A percentile compares a stretch with the other conserved stretches of the same genome.
Conservation (phyloP, 1,284 basidiomycete genomes). For the Coniferiporia weirii region DNA sequence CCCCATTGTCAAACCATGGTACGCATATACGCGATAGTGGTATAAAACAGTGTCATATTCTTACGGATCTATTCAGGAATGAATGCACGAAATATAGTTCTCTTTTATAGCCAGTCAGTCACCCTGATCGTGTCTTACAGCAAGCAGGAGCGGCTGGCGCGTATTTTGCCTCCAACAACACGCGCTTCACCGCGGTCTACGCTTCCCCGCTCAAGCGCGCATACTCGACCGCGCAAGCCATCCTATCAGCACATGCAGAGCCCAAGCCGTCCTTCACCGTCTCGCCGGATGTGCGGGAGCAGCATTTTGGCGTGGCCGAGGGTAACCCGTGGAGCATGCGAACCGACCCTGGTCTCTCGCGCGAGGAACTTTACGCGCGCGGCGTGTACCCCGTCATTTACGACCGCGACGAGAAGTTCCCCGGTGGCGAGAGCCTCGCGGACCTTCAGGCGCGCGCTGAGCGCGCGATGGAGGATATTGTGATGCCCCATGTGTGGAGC, state of each 20-base stretch:
- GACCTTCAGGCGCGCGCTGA: constrained; percentile 63
- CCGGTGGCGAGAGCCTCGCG: constrained; percentile 67
- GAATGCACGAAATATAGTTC: constrained; percentile 42
- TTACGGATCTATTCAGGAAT: constrained; percentile 42
- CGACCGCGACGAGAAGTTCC: constrained; percentile 53
- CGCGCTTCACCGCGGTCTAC: constrained; percentile 63
- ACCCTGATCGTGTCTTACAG: constrained; percentile 32
- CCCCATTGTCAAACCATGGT: constrained; percentile 82
- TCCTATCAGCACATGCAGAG: constrained; percentile 46
- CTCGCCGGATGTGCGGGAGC: constrained; percentile 54
- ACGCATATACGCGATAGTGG: constrained; percentile 23
- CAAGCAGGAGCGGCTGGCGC: constrained; percentile 79
- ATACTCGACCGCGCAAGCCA: constrained; percentile 58
- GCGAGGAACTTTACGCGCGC: constrained; percentile 46
- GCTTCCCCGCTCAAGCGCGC: constrained; percentile 81
- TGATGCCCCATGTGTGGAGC: constrained; percentile 53
- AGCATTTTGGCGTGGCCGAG: constrained; percentile 71
- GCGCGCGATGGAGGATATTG: constrained; percentile 49
- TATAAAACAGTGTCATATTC: constrained; percentile 1
- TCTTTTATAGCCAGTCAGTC: background rate
- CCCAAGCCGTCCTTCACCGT: constrained; percentile 53
- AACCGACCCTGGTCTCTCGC: constrained; percentile 31
- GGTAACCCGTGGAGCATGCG: constrained; percentile 46
- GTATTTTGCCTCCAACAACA: constrained; percentile 46
- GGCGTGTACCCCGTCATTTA: constrained; percentile 48